Base-by-base conservation (phyloP, 1,139 yeast species). In the Sugiyamaella japonica region DNA sequence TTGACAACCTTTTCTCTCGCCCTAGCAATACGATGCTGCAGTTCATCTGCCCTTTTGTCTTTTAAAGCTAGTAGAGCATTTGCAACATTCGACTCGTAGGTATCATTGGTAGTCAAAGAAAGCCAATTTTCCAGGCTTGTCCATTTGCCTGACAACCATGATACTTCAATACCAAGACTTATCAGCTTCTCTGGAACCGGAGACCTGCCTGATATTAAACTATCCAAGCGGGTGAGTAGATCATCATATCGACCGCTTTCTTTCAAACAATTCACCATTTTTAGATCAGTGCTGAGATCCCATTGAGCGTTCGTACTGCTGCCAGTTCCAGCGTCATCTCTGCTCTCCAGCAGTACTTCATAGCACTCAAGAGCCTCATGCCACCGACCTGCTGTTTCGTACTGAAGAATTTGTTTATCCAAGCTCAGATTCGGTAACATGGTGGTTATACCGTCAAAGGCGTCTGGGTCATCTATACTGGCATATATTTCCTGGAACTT, bases 301-400 rank as follows among this genome's bases (percentile, higher is more conserved):
- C 71, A 69, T 2, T 65, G 34, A 29, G n/a, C n/a, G n/a, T 3
- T 71, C 15, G 10, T 10, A 13, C 23, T 36, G 9, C 15, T 17
- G n/a, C 34, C n/a, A 28, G 36, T 8, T 17, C n/a, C 48, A 67
- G 20, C 73, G 70, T 13, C 71, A 37, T 31, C 25, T n/a, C 28
- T 10, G 37, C 12, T 63, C 13, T 77, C 77, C 13, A 89, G 81
- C 42, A 87, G 70, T 0, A 86, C 88, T 54, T 85, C 85, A 62
- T 89, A 86, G 41, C 97, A 89, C 59, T 88, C 93, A 59, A 88
- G 87, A 0, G 97, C 96, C 63, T 89, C 78, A 40, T 84, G 80
- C 96, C 97, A 89, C 64, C 85, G 85, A 48, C 89, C 93, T 55
- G 89, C 86, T 61, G 87, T 90, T 63, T 89, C 95, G 58, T 91